Evolutionary conservation across 2,329 filamentous ascomycete genomes (phyloP).

Genomic region (Pseudopyricularia javanii): DNA sequence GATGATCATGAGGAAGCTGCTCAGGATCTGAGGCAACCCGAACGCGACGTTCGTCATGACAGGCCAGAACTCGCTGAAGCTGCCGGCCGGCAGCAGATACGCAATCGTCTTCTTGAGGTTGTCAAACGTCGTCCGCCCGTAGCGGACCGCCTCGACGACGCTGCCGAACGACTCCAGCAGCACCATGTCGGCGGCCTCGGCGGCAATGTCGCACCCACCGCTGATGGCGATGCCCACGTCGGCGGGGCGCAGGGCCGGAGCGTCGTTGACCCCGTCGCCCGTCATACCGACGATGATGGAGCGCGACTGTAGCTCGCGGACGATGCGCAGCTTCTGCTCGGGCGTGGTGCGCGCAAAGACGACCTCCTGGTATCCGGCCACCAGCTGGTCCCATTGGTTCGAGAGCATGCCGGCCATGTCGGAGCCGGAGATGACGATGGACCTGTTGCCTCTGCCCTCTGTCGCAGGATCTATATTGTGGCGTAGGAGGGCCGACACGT

Average conservation of each 20-base stretch:
- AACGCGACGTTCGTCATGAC: conserved; percentile 63
- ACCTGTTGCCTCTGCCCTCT: conserved; percentile 11
- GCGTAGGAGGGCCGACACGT: conserved; percentile 33
- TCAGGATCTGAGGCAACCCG: conserved; percentile 61
- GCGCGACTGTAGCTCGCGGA: conserved; percentile 77
- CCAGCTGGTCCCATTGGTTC: conserved; percentile 55
- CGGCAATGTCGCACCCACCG: conserved; percentile 91
- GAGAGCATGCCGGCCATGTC: conserved; percentile 56
- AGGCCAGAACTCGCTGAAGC: conserved; percentile 66
- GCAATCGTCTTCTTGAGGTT: conserved; percentile 67
- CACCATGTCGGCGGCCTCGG: conserved; percentile 92
- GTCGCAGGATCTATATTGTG: conserved; percentile 10
- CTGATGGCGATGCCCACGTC: conserved; percentile 99
- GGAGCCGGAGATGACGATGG: conserved; percentile 52
- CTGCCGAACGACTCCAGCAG: conserved; percentile 63
- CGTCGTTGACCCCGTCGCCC: conserved; percentile 95
- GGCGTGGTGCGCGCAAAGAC: conserved; percentile 95
- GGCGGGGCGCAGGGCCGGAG: conserved; percentile 88
- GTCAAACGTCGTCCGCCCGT: conserved; percentile 66
- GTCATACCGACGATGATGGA: conserved; percentile 99
- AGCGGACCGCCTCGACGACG: conserved; percentile 60
- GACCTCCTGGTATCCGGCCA: conserved; percentile 54
- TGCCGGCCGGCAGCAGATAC: conserved; percentile 63
- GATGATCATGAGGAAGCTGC: conserved; percentile 60
- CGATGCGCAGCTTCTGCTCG: conserved; percentile 97